Evolutionary conservation across 345 rosid species (phyloP), one percentile per base, ranked within the genome.

Genomic region (Pistacia atlantica): DNA sequence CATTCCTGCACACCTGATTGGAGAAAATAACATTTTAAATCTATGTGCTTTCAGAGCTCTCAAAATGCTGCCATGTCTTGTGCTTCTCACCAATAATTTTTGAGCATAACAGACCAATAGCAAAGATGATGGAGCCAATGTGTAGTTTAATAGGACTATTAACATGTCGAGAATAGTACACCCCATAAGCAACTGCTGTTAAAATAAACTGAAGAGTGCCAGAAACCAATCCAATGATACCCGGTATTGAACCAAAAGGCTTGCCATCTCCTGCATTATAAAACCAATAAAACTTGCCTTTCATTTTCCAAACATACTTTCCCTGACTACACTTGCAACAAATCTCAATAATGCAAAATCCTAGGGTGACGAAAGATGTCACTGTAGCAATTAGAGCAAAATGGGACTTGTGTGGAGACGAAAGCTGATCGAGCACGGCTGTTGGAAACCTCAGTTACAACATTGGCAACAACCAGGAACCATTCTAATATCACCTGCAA

Each of bases 151-250:
- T 20, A 4, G 71, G 71, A 64, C 0, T 14, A 12, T 64, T 6
- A 33, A 25, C 62, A 74, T 33, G 0, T 61, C 42, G 12, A 37
- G n/a, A 61, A 57, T 7, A 64, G 45, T 22, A 20, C 52, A 33
- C 2, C 33, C 33, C 38, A 54, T 74, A 74, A 25, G 28, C 12
- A 6, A 54, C n/a, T 54, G 51, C 3, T n/a, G 62, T 51, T 10
- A 64, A 6, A 31, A 74, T 52, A 31, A 38, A 65, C n/a, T 74
- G 77, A 35, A 42, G 13, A 20, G 12, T 8, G 22, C 70, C 77
- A 35, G 56, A 62, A 63, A 11, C 60, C 49, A 74, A 63, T 11
- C 69, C 77, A 46, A 49, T 2, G 35, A 35, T 49, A 9, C 33
- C 31, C 3, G 5, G 10, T 28, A 62, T 18, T 14, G 31, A 62